A percentile compares a stretch with the other conserved stretches of the same genome.
phyloP scores from a whole-genome alignment of 208 protist genomes.

The Crithidia acanthocephali region DNA sequence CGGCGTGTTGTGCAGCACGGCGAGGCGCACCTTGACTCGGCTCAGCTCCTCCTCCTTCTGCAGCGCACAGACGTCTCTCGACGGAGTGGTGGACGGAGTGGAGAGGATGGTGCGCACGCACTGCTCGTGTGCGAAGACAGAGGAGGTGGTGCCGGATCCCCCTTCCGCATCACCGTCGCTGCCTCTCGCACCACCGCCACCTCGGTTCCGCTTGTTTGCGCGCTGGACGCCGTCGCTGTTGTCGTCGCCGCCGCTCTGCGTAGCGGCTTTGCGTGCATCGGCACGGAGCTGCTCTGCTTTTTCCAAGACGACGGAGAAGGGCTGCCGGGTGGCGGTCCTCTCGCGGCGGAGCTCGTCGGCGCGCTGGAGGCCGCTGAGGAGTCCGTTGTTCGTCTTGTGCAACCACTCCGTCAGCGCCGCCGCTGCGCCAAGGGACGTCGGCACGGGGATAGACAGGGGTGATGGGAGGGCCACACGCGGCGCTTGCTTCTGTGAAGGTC shows the following conservation, averaged over 20 bases:
- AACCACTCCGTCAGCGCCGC: conserved; percentile 17
- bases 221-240: background rate
- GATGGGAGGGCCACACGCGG: background rate
- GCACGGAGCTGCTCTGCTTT: background rate
- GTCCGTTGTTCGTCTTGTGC: background rate
- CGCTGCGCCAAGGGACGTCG: conserved; percentile 4
- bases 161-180: background rate
- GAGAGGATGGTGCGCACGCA: conserved; percentile 14
- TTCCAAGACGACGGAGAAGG: conserved; percentile 4
- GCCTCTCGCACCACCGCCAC: background rate
- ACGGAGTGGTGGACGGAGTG: background rate
- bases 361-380: background rate
- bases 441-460: conserved; percentile 6
- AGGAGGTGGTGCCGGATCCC: background rate
- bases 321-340: background rate
- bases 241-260: background rate
- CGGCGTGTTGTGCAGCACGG: conserved; percentile 25
- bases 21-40: conserved; percentile 30
- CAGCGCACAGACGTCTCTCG: background rate
- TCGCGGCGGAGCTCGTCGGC: conserved; percentile 15
- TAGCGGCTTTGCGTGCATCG: background rate
- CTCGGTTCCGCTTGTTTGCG: background rate
- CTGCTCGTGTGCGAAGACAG: conserved; percentile 2
- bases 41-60: conserved; percentile 11
- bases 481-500: background rate